Evolutionary conservation across 2,329 filamentous ascomycete species (phyloP), one percentile per base, ranked within the genome.

Genomic region (Ophiostoma sp.): DNA sequence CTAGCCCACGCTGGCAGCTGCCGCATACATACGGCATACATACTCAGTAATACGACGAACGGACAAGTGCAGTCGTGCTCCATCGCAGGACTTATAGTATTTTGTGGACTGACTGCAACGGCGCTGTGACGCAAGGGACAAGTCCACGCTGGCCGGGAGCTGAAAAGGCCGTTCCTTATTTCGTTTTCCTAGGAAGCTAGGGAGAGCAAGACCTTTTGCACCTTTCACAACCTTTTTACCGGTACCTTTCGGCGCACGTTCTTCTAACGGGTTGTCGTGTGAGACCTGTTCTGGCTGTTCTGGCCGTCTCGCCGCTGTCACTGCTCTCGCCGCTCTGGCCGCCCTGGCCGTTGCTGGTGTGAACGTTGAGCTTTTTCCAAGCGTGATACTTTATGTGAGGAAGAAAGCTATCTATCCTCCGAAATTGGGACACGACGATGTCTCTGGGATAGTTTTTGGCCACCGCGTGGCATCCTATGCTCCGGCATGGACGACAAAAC

Each of bases 81-180:
- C 61, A 25, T 50, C 17, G 25, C 25, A 19, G 64, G 22, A 12
- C 64, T 17, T 33, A 12, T 52, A 6, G 50, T 52, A 52, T 22
- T 25, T 52, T 45, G 42, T 68, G 15, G n/a, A 39, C 25, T 36
- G 61, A 50, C 42, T 50, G 64, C 45, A 52, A 36, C 45, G 28
- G 66, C 28, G 45, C 17, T 36, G 45, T 25, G 45, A 69, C 28
- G 66, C 66, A 69, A 69, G 66, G 66, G 66, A 33, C 45, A 22
- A 17, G 15, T 52, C 45, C 66, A 69, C 28, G 66, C 45, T 36
- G 66, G 45, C 9, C 45, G 8, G 39, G 28, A 69, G 45, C 66
- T 55, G 66, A 69, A 50, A 48, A 52, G 19, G 66, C 19, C 28
- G 19, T 55, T 69, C 45, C 45, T 69, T 45, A 69, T 69, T 69